Evolutionary conservation across 352 stramenopile genomes (phyloP).

Genomic region (Phytophthora quininea): DNA sequence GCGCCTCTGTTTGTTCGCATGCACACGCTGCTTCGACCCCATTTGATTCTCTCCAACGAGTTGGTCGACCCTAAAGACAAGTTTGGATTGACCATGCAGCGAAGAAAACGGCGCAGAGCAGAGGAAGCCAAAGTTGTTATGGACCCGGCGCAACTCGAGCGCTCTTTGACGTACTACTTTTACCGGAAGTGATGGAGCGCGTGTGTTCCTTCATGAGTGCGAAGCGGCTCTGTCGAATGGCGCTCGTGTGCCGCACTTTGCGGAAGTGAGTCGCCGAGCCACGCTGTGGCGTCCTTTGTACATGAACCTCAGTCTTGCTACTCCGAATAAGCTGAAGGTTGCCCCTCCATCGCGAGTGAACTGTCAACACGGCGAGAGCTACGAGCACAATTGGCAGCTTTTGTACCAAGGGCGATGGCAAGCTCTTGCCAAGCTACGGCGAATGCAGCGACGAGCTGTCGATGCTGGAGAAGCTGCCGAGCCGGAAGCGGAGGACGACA

Average conservation of each 20-base stretch:
- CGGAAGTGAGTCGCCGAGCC: conserved; percentile 34
- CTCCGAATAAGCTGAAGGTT: conserved; percentile 8
- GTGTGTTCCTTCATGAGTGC: conserved; percentile 77
- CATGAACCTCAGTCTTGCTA: conserved; percentile 13
- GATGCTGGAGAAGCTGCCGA: conserved; percentile 9
- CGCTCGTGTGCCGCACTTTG: conserved; percentile 60
- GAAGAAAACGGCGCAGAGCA: conserved; percentile 26
- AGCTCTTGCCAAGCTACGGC: conserved; percentile 31
- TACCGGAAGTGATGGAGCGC: conserved; percentile 70
- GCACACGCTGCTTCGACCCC: conserved; percentile 30
- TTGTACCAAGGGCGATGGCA: conserved; percentile 37
- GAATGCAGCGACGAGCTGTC: conserved; percentile 19
- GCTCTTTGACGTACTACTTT: conserved; percentile 56
- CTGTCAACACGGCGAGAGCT: conserved; percentile 37
- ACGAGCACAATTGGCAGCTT: conserved; percentile 42
- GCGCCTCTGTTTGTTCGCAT: conserved; percentile 29
- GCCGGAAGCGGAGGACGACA: not conserved
- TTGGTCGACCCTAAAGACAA: conserved; percentile 21
- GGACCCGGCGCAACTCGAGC: conserved; percentile 43
- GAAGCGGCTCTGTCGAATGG: conserved; percentile 68
- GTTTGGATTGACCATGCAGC: conserved; percentile 1
- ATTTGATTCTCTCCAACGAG: conserved; percentile 21
- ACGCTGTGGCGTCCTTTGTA: conserved; percentile 54
- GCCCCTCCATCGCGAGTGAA: conserved; percentile 14
- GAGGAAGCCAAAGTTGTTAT: conserved; percentile 1